Conservation (phyloP, 148 eudicot genomes). For the Camellia sinensis region DNA sequence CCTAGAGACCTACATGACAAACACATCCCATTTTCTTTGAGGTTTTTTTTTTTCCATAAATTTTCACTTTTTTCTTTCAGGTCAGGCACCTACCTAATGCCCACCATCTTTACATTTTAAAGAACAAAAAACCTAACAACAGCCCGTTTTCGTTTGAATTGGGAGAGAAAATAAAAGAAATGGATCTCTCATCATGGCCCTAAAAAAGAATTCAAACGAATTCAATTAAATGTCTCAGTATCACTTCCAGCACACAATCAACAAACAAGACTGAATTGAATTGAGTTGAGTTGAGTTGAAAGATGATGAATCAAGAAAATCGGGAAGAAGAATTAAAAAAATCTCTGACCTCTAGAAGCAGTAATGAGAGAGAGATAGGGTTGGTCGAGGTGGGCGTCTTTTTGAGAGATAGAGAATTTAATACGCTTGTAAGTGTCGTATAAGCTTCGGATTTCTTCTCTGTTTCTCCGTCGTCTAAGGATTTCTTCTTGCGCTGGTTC, state of each 20-base stretch:
- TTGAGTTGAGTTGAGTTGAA: slow-evolving; percentile 3
- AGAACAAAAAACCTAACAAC: neutral
- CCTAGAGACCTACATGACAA: neutral
- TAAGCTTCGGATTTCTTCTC: slow-evolving; percentile 68
- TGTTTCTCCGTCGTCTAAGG: slow-evolving; percentile 50
- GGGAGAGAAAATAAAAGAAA: neutral
- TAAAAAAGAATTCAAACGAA: neutral
- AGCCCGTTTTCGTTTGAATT: neutral
- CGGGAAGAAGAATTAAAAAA: neutral
- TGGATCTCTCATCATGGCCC: neutral
- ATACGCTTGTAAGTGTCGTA: slow-evolving; percentile 66
- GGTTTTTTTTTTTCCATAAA: neutral
- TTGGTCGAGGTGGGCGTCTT: slow-evolving; percentile 60
- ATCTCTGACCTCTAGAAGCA: slow-evolving; percentile 65
- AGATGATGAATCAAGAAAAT: slow-evolving; percentile 17
- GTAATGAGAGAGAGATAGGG: slow-evolving; percentile 76
- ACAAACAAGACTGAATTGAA: neutral
- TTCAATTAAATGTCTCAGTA: neutral
- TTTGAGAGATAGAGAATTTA: slow-evolving; percentile 45
- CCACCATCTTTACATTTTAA: no score
- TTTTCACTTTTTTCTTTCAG: no score
- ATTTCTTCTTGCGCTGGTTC: slow-evolving; percentile 49
- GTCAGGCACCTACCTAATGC: no score
- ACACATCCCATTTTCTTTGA: neutral
- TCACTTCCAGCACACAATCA: neutral